phyloP scores from a whole-genome alignment of 176 grass and related monocot genomes.

The Coix lacrymajobi region DNA sequence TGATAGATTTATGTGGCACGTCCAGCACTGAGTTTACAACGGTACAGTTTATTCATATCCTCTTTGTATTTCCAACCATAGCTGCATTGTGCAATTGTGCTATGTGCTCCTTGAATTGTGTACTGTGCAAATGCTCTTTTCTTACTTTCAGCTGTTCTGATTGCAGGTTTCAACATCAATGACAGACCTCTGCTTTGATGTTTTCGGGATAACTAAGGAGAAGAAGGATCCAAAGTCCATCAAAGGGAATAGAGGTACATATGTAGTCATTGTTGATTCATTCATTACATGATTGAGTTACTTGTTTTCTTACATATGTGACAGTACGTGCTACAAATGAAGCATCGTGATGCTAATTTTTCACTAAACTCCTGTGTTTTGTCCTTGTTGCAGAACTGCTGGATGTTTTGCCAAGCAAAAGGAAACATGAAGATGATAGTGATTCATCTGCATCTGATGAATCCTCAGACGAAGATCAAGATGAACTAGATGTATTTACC shows the following conservation, averaged over 20 bases:
- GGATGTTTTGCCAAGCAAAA: conserved; percentile 85
- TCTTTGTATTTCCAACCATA: background rate
- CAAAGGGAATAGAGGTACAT: conserved; percentile 87
- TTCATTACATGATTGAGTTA: background rate
- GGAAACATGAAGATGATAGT: conserved; percentile 60
- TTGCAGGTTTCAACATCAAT: conserved; percentile 89
- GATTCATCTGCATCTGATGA: conserved; percentile 47
- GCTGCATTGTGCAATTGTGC: background rate
- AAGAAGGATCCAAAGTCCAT: conserved; percentile 81
- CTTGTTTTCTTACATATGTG: background rate
- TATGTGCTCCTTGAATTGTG: background rate
- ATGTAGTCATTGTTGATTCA: background rate
- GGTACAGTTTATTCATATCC: conserved; percentile 18
- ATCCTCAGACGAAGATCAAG: conserved; percentile 51
- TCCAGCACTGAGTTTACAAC: conserved; percentile 85
- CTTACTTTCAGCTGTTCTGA: conserved; percentile 18
- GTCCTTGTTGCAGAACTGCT: conserved; percentile 49
- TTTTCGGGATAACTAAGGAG: conserved; percentile 89
- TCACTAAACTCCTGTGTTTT: background rate
- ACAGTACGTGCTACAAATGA: background rate
- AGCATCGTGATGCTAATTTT: background rate
- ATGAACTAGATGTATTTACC: conserved; percentile 51
- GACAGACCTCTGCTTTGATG: conserved; percentile 91
- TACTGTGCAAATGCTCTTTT: background rate
- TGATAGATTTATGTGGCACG: conserved; percentile 83